A percentile compares a stretch with the other conserved stretches of the same genome.
Conservation (phyloP, 75 land plant species). For the Chamaecyparis obtusa region DNA sequence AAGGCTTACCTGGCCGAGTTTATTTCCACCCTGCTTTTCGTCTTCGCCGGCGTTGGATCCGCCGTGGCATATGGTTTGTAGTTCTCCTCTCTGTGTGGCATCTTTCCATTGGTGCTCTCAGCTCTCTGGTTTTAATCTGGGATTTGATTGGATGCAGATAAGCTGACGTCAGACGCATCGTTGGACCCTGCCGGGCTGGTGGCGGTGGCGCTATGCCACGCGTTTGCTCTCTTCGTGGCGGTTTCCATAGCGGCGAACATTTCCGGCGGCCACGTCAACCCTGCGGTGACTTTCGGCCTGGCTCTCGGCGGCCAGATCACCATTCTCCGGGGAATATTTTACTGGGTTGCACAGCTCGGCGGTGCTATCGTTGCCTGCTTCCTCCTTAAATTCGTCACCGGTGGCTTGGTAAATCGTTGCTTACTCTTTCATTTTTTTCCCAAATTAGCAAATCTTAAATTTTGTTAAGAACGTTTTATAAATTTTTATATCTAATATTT, state of each 20-base stretch:
- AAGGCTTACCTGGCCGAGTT: slow-evolving; percentile 66
- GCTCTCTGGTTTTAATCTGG: not conserved
- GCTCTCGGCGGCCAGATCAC: slow-evolving; percentile 20
- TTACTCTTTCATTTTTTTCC: too few relatives aligned
- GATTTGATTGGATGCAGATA: slow-evolving; percentile 28
- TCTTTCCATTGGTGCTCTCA: not conserved
- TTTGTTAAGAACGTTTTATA: too few relatives aligned
- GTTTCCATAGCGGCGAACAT: slow-evolving; percentile 34
- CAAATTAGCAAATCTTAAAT: too few relatives aligned
- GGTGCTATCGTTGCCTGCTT: slow-evolving; percentile 13
- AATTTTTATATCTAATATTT: too few relatives aligned
- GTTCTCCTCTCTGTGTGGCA: not conserved
- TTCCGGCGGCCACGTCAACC: slow-evolving; percentile 12
- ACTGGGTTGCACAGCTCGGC: slow-evolving; percentile 13
- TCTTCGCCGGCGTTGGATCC: slow-evolving; percentile 60
- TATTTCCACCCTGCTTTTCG: slow-evolving; percentile 60
- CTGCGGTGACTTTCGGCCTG: not conserved
- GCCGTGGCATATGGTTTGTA: slow-evolving; percentile 43
- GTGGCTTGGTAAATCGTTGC: not conserved
- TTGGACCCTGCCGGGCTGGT: slow-evolving; percentile 58
- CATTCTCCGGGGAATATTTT: slow-evolving; percentile 1
- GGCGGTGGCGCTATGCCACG: slow-evolving; percentile 55
- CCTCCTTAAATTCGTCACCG: slow-evolving; percentile 11
- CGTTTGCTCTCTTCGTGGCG: slow-evolving; percentile 50
- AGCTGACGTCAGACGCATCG: slow-evolving; percentile 35